A percentile compares a stretch with the other conserved stretches of the same genome.
Evolutionary conservation across 257 asterid species (phyloP).

Genomic region (Apocynum venetum): DNA sequence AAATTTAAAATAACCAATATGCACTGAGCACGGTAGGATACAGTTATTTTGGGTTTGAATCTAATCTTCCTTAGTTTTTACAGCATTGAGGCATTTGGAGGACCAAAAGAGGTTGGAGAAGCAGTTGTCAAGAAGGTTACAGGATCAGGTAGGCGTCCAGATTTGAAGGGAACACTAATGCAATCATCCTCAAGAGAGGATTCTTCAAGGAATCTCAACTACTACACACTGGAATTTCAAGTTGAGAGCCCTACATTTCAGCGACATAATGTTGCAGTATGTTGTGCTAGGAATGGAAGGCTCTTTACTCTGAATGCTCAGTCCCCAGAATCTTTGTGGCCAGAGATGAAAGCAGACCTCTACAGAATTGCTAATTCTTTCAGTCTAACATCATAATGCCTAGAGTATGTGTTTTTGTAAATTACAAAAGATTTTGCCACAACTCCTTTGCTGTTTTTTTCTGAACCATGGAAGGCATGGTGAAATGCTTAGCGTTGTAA

Average conservation of each 20-base stretch:
- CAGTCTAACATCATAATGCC: conserved; percentile 18
- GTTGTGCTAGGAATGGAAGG: conserved; percentile 63
- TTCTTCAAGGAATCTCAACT: conserved; percentile 34
- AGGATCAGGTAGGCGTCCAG: conserved; percentile 34
- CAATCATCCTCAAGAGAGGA: conserved; percentile 54
- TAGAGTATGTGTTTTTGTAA: not conserved
- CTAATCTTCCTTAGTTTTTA: not conserved
- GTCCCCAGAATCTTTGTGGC: conserved; percentile 80
- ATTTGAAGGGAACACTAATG: conserved; percentile 49
- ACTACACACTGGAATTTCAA: conserved; percentile 63
- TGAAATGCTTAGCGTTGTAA: no score
- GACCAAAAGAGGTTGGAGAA: conserved; percentile 77
- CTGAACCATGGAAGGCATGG: not conserved
- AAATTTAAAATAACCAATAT: not conserved
- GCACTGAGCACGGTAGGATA: not conserved
- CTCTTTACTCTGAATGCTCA: conserved; percentile 69
- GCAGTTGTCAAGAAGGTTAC: conserved; percentile 51
- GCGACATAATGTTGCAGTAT: conserved; percentile 74
- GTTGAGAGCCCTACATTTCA: conserved; percentile 56
- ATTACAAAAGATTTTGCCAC: no score
- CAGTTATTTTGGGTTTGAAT: not conserved
- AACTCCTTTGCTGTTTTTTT: not conserved
- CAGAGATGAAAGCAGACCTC: conserved; percentile 44
- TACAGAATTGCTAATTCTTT: conserved; percentile 64
- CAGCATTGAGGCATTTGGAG: conserved; percentile 88